Base-by-base conservation (phyloP, 176 grass and related monocot genomes). In the Oryza meyeriana region DNA sequence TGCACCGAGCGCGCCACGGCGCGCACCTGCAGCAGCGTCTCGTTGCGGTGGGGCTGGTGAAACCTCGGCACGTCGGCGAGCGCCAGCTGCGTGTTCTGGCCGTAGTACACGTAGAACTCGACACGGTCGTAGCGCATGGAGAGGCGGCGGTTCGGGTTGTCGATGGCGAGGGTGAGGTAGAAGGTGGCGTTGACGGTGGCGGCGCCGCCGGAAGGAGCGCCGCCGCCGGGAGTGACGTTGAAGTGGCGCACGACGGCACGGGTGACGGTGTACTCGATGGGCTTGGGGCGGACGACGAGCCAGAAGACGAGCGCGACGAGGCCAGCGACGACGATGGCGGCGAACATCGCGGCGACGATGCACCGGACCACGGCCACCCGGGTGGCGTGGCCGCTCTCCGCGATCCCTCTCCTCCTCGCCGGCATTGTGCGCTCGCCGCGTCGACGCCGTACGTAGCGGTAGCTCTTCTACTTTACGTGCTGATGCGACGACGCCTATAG, bases 141-240 rank as follows among this genome's bases (percentile, higher is more conserved):
- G 55, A 97, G 61, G 61, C 72, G 88, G 22, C 61, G 88, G 86
- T 94, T 97, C 45, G 72, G 85, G 88, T 97, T 97, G 86, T 85
- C 32, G 28, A 92, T 36, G 16, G 79, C 57, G 33, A 97, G 42
- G 3, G 75, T 74, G 59, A 97, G 90, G 90, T 91, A 87, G 86
- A 97, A 92, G 24, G 84, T 92, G 24, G 92, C 88, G 75, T 87
- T 92, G 25, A 90, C 86, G 35, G 81, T 18, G 59, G 74, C 80
- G 5, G 0, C 27, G 1, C 35, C 35, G 32, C 12, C 42, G 73
- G 83, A 3, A 81, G 44, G 5, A 6, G 74, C 80, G 8, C 0
- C 27, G 1, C 35, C 35, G 5, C 81, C 36, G 13, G 78, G 10
- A 6, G 86, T 92, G 66, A 93, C 36, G 90, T 91, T 93, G 87